These are phyloP conservation scores for Leccinum ochraceum DNA, from an alignment of 768 basidiomycete genomes.

Conservation along the genomic window DNA sequence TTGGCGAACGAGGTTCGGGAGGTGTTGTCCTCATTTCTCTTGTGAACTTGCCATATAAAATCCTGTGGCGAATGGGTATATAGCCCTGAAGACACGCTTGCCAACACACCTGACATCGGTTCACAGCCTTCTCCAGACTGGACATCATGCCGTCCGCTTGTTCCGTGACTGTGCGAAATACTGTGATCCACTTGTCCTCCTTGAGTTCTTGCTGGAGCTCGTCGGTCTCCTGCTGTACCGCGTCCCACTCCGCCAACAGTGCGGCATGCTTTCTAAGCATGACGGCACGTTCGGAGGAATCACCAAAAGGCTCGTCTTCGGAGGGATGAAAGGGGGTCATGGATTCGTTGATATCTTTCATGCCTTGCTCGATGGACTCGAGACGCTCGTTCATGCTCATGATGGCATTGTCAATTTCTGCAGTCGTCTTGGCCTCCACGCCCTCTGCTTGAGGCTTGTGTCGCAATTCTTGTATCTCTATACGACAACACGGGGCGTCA, in stretches of 20 bases:
- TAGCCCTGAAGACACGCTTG: not conserved
- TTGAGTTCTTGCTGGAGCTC: constrained; percentile 88
- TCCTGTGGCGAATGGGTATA: constrained; percentile 48
- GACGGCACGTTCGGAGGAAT: constrained; percentile 38
- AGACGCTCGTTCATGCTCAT: constrained; percentile 78
- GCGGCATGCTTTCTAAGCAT: constrained; percentile 75
- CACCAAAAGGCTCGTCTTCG: constrained; percentile 49
- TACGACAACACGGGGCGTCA: constrained; percentile 13
- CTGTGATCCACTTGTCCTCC: constrained; percentile 96
- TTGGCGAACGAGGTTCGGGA: constrained; percentile 43
- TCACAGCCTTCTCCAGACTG: constrained; percentile 90
- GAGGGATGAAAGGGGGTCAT: constrained; percentile 58
- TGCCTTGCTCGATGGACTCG: constrained; percentile 68
- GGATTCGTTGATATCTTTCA: constrained; percentile 67
- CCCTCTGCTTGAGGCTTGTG: constrained; percentile 75
- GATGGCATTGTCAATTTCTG: constrained; percentile 78
- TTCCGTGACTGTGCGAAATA: constrained; percentile 90
- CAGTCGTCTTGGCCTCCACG: constrained; percentile 55
- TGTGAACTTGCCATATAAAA: constrained; percentile 83
- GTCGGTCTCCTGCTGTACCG: constrained; percentile 76
- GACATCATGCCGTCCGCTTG: constrained; percentile 99
- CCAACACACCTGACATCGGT: constrained; percentile 76
- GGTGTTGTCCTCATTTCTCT: constrained; percentile 49
- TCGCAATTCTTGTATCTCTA: constrained; percentile 91
- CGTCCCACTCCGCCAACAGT: constrained; percentile 77